These are phyloP conservation scores for Aurifilum marmelostoma DNA, from an alignment of 2,329 filamentous ascomycete species.

Conservation along the genomic window DNA sequence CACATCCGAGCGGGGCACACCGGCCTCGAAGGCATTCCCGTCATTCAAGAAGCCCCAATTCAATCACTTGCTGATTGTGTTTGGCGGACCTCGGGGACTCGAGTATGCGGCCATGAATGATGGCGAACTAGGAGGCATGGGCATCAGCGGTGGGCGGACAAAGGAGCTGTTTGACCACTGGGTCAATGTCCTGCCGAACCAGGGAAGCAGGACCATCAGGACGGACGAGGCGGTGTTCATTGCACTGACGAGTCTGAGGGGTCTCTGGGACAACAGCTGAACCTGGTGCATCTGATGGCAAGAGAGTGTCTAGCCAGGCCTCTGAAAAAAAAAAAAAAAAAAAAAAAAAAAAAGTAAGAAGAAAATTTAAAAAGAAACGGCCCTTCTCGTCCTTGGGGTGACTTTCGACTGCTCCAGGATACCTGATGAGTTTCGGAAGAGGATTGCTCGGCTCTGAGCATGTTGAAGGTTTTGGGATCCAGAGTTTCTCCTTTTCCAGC, in stretches of 20 bases:
- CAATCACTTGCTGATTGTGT: constrained; percentile 75
- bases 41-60: constrained; percentile 52
- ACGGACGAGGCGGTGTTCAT: constrained; percentile 85
- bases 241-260: constrained; percentile 69
- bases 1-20: constrained; percentile 75
- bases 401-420: too few relatives aligned
- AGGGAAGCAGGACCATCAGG: constrained; percentile 80
- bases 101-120: constrained; percentile 73
- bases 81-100: constrained; percentile 79
- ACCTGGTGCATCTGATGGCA: neutral
- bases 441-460: neutral
- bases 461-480: neutral
- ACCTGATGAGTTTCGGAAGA: neutral
- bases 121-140: constrained; percentile 58
- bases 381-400: too few relatives aligned
- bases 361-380: too few relatives aligned
- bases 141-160: constrained; percentile 65
- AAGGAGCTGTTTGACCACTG: constrained; percentile 80
- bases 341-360: too few relatives aligned
- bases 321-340: too few relatives aligned
- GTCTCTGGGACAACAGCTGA: constrained; percentile 51
- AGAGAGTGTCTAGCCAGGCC: too few relatives aligned
- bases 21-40: constrained; percentile 52
- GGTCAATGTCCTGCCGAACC: constrained; percentile 79
- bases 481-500: neutral